Evolutionary conservation across 192 early-diverging fungal species (phyloP), one percentile per base, ranked within the genome.

Genomic region (Blastocladiella britannica): DNA sequence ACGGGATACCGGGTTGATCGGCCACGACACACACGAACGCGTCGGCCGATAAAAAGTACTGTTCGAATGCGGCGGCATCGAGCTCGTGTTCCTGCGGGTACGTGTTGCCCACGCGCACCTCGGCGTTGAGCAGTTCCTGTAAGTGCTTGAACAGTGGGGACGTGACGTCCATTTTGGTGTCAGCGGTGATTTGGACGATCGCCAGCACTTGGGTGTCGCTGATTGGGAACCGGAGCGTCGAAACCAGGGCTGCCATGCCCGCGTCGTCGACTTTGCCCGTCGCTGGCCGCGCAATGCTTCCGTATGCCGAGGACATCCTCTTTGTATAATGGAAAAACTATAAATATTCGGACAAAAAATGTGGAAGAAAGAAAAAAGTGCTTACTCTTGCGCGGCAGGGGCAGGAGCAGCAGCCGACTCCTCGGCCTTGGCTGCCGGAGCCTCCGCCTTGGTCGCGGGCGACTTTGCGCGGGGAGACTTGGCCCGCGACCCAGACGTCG

Each of bases 61-160:
- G 65, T 7, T 60, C 58, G 56, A 82, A 84, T 27, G 62, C 67
- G 12, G 62, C 54, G 12, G 54, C 47, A 31, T 61, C 59, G 51
- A 80, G 52, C 18, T 25, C 15, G 51, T 64, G 60, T 63, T 82
- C 82, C 57, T 82, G 78, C 20, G 85, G 83, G 55, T 87, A 87
- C 15, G 82, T 84, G 43, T 76, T 75, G 15, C 85, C 85, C n/a
- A 61, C 61, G 26, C 70, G 67, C 26, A 87, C 74, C 53, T 82
- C 80, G 3, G 57, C 53, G 55, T 84, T 87, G 57, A 87, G 74
- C 20, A 84, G 55, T 18, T 58, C 24, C 23, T 72, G 71, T 53
- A 82, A 65, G 52, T 62, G 57, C 20, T 56, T 28, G 25, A 79
- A 55, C 18, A 72, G 26, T 20, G 68, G 12, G 20, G 37, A 20